phyloP scores from a whole-genome alignment of 768 basidiomycete species.

The Pleurotus ostreatus region DNA sequence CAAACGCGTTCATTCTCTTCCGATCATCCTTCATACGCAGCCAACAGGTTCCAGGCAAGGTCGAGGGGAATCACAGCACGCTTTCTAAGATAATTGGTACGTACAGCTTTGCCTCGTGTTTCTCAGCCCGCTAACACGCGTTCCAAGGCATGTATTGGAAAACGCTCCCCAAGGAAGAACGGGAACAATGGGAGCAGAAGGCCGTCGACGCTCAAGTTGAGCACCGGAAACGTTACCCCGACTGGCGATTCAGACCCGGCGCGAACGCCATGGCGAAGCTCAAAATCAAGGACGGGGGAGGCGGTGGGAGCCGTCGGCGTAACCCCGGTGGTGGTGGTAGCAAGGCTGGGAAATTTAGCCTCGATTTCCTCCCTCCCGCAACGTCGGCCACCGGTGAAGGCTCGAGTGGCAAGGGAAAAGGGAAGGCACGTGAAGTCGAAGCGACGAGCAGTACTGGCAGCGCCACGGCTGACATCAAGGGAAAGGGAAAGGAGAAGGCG shows the following conservation, averaged over 20 bases:
- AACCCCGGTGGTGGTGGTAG: conserved; percentile 10
- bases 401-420: conserved; percentile 18
- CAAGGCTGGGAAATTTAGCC: conserved; percentile 9
- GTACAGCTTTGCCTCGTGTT: conserved; percentile 16
- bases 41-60: conserved; percentile 69
- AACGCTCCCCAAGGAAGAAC: conserved; percentile 60
- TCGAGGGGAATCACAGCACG: conserved; percentile 77
- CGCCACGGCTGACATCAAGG: conserved; percentile 12
- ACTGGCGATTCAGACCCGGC: conserved; percentile 78
- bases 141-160: conserved; percentile 69
- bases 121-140: background rate
- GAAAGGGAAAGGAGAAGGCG: conserved; percentile 8
- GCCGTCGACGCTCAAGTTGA: conserved; percentile 68
- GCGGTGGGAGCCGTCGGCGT: conserved; percentile 15
- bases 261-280: conserved; percentile 37
- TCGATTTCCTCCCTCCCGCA: conserved; percentile 23
- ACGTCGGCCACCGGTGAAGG: conserved; percentile 18
- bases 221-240: conserved; percentile 70
- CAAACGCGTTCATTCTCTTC: conserved; percentile 85
- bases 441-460: background rate
- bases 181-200: conserved; percentile 74
- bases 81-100: conserved; percentile 80
- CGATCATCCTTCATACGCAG: conserved; percentile 74
- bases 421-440: conserved; percentile 16
- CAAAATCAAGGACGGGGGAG: conserved; percentile 31